Conservation (phyloP, 768 basidiomycete genomes). For the Cubamyces sp. region DNA sequence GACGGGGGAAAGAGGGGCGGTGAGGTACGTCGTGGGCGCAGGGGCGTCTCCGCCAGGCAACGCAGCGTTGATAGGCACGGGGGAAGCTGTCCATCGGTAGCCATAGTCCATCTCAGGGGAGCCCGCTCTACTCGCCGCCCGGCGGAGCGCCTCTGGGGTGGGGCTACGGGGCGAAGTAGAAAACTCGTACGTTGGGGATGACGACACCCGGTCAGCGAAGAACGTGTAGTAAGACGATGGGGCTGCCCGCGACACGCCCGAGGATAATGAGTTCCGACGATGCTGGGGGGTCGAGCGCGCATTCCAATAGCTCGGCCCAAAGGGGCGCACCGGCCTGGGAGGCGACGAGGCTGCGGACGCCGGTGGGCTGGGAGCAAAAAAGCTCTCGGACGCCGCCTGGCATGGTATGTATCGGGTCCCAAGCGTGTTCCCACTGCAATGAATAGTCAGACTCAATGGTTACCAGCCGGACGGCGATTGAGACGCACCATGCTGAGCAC, state of each 20-base stretch:
- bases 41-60: slow-evolving; percentile 8
- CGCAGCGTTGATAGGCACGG: slow-evolving; percentile 12
- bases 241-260: slow-evolving; percentile 7
- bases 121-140: slow-evolving; percentile 9
- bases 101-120: slow-evolving; percentile 24
- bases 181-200: slow-evolving; percentile 43
- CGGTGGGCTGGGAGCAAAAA: slow-evolving; percentile 48
- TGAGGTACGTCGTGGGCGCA: not conserved
- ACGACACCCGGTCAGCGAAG: slow-evolving; percentile 40
- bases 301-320: slow-evolving; percentile 36
- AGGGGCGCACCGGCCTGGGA: slow-evolving; percentile 26
- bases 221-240: slow-evolving; percentile 39
- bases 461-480: not conserved
- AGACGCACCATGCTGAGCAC: slow-evolving; percentile 58
- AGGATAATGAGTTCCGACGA: slow-evolving; percentile 18
- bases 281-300: slow-evolving; percentile 17
- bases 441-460: slow-evolving; percentile 19
- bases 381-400: slow-evolving; percentile 54
- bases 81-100: slow-evolving; percentile 28
- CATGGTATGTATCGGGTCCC: slow-evolving; percentile 67
- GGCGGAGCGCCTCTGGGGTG: slow-evolving; percentile 8
- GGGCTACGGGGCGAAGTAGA: slow-evolving; percentile 35
- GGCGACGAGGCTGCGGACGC: slow-evolving; percentile 36
- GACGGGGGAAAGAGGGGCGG: slow-evolving; percentile 17
- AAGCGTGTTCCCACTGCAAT: slow-evolving; percentile 60